Evolutionary conservation across 352 stramenopile species (phyloP), one percentile per base, ranked within the genome.

Genomic region (Globisporangium nagaii): DNA sequence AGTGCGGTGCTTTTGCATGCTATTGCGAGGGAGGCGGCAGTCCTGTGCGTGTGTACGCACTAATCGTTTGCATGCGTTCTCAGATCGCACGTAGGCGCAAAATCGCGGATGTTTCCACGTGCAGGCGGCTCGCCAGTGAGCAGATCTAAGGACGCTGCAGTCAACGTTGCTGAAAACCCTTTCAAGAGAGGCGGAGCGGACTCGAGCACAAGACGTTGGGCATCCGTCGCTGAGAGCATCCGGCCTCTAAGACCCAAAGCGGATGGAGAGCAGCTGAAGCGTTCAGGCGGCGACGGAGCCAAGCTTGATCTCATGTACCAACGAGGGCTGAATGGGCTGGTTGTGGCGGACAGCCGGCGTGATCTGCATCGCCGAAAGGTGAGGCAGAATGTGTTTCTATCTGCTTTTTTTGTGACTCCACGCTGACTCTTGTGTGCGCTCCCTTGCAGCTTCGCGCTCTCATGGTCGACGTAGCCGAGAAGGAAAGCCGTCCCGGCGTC

Each of bases 311-410:
- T 24, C 25, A 35, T 73, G 22, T 65, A 62, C 52, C 53, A 24
- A 13, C 48, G 63, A 40, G 68, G 68, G 25, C 53, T 73, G 19
- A 76, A 76, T 48, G 65, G 45, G 9, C 35, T 73, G 31, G 25
- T 68, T 13, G 25, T 75, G 3, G 31, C 53, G 22, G 31, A 51
- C 4, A 35, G 27, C 25, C 51, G 63, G 24, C 53, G 54, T 11
- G 46, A 39, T 22, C 55, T 36, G 46, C 41, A 56, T 12, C 45
- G 66, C 27, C 39, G 35, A 47, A 68, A 45, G 55, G 25, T 41
- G 12, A 13, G 54, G 34, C 34, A 12, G n/a, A 24, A 17, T 36
- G 12, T 15, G 10, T 11, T 20, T 30, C 20, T 20, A 44, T n/a
- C n/a, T 25, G n/a, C 22, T n/a, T 24, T 30, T 13, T 17, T 8